Base-by-base conservation (phyloP, 2,329 filamentous ascomycete species). In the Fusarium napiforme region DNA sequence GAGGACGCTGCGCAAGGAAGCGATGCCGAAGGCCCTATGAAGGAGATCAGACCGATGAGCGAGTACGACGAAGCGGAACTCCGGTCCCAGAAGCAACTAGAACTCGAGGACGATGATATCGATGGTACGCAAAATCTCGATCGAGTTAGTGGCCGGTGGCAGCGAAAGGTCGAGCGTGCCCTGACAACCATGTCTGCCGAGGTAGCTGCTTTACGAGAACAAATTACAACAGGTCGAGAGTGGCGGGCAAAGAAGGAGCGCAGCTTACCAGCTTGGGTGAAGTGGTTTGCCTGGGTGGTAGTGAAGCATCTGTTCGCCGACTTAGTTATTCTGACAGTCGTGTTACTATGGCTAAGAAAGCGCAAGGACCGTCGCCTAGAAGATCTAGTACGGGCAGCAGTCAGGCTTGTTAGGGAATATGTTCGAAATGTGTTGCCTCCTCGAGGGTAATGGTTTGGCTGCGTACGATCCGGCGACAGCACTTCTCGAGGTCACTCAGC, bases 151-250 rank as follows among this genome's bases (percentile, higher is more conserved):
- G 85, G 85, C 69, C 91, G 90, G 78, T 97, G 95, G 94, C 91
- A 93, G 58, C 91, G 89, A 67, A 91, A 93, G 76, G 92, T 98
- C 70, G 96, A 98, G 83, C 89, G 91, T 47, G 93, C 94, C 28
- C 87, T 98, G 64, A 93, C 96, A 63, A 93, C 95, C 76, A 91
- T 98, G 84, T 97, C 95, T 9, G 93, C 95, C 21, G 96, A 99
- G 83, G 90, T 99, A 37, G 95, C 96, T 3, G 96, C 96, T 2
- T 83, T 98, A 70, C 89, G 96, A 40, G 96, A 99, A 82, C 95
- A 98, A 80, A 92, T 98, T 75, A 92, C 94, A 60, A 89, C 90
- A 0, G 91, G 93, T 1, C 87, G 93, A 18, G 89, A 96, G 74
- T 93, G 93, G 84, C 89, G 89, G 70, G 88, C 89, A 23, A 89